Evolutionary conservation across 148 eudicot genomes (phyloP).

Genomic region (Diospyros kaki): DNA sequence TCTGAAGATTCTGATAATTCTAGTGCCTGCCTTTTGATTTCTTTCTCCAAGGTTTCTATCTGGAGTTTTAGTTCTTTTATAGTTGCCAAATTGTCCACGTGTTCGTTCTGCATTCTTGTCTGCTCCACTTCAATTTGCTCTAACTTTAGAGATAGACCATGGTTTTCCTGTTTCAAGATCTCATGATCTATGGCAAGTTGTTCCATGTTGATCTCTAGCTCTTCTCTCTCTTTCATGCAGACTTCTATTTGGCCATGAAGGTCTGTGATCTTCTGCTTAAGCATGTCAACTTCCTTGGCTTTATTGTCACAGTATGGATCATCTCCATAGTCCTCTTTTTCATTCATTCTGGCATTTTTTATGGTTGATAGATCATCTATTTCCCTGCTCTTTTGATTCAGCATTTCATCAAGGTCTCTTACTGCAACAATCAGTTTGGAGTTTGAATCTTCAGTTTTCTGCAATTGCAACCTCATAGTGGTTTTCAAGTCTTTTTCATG

Average conservation of each 20-base stretch:
- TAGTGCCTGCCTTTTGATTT: conserved; percentile 43
- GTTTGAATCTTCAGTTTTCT: conserved; percentile 85
- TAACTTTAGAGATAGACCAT: conserved; percentile 56
- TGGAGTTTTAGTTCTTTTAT: conserved; percentile 51
- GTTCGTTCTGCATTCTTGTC: conserved; percentile 76
- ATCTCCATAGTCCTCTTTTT: conserved; percentile 22
- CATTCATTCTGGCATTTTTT: conserved; percentile 27
- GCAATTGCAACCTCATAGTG: conserved; percentile 47
- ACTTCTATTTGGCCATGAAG: conserved; percentile 68
- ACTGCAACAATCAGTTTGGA: conserved; percentile 67
- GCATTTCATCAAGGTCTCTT: conserved; percentile 62
- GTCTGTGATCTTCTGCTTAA: conserved; percentile 75
- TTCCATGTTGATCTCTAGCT: conserved; percentile 89
- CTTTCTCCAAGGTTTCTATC: conserved; percentile 51
- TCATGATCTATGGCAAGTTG: conserved; percentile 96
- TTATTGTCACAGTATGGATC: conserved; percentile 17
- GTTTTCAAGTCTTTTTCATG: conserved; percentile 50
- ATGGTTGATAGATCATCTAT: conserved; percentile 39
- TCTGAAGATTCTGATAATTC: conserved; percentile 42
- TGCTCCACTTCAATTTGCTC: conserved; percentile 81
- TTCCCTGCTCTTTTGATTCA: conserved; percentile 56
- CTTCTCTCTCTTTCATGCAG: conserved; percentile 80
- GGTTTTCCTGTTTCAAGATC: conserved; percentile 90
- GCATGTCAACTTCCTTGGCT: conserved; percentile 35
- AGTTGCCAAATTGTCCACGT: conserved; percentile 51